Percentiles rank a stretch among this genome's conserved stretches.
Evolutionary conservation across 495 filamentous ascomycete species (phyloP).

Genomic region (Penicillium mononematosum): DNA sequence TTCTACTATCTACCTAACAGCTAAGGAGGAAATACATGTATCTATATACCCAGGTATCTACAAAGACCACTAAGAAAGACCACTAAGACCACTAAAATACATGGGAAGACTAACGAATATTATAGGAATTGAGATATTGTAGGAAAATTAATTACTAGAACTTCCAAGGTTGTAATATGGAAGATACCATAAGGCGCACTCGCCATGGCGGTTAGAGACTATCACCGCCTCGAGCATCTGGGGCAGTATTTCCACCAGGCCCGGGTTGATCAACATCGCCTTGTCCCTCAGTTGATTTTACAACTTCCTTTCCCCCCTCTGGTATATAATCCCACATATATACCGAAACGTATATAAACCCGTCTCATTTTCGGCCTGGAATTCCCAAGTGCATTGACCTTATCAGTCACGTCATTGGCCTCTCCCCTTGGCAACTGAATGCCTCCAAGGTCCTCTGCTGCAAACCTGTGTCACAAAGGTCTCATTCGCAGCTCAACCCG

Average conservation of each 20-base stretch:
- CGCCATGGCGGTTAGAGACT: background rate
- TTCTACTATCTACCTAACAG: too few species aligned
- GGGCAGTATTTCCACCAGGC: conserved; percentile 6
- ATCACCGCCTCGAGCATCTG: conserved; percentile 9
- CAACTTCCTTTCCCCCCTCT: conserved; percentile 2
- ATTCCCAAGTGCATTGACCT: conserved; percentile 14
- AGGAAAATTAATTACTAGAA: too few species aligned
- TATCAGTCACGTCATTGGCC: conserved; percentile 16
- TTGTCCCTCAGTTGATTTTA: conserved; percentile 7
- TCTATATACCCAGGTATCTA: too few species aligned
- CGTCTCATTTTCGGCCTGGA: conserved; percentile 4
- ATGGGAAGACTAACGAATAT: too few species aligned
- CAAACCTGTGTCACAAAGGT: conserved; percentile 35
- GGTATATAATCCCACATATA: background rate
- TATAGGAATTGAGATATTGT: too few species aligned
- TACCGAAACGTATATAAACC: background rate
- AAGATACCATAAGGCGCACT: too few species aligned
- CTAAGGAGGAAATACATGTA: too few species aligned
- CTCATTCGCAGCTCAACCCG: conserved; percentile 27
- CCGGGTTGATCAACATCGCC: conserved; percentile 1
- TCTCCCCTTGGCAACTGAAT: conserved; percentile 22
- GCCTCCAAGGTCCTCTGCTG: conserved; percentile 46
- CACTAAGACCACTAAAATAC: too few species aligned
- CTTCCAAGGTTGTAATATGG: too few species aligned
- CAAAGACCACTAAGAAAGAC: too few species aligned